Conservation (phyloP, 2,329 filamentous ascomycete genomes). For the Monilinia polystroma region DNA sequence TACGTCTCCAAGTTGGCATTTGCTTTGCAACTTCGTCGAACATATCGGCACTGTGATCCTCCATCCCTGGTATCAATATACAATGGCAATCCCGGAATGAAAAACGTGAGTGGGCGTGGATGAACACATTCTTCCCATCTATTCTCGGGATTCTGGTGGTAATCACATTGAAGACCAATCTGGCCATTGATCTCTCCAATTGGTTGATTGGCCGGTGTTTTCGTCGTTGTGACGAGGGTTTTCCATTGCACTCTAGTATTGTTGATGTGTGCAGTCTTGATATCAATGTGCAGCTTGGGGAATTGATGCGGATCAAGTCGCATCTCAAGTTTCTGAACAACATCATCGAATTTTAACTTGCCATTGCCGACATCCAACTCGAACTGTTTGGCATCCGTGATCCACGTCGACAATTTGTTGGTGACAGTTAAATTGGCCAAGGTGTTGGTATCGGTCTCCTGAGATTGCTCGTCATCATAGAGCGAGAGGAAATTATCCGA, state of each 20-base stretch:
- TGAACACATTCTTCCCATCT: constrained; percentile 66
- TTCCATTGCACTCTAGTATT: constrained; percentile 66
- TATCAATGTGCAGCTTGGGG: constrained; percentile 37
- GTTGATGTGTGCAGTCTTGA: constrained; percentile 30
- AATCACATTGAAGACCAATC: constrained; percentile 71
- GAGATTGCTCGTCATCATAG: constrained; percentile 62
- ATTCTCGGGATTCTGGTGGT: constrained; percentile 65
- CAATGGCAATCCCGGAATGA: constrained; percentile 83
- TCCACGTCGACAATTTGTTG: constrained; percentile 74
- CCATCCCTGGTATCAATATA: constrained; percentile 91
- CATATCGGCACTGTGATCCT: constrained; percentile 81
- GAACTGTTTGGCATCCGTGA: constrained; percentile 70
- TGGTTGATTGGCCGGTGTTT: constrained; percentile 20
- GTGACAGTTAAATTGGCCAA: constrained; percentile 75
- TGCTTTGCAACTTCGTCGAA: constrained; percentile 87
- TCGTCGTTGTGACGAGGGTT: constrained; percentile 46
- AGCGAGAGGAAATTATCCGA: constrained; percentile 73
- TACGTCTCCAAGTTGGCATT: constrained; percentile 81
- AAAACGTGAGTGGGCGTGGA: constrained; percentile 74
- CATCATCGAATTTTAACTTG: constrained; percentile 52
- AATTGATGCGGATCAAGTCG: constrained; percentile 34
- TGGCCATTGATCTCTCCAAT: constrained; percentile 74
- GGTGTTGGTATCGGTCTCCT: constrained; percentile 68
- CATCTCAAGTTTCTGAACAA: constrained; percentile 58
- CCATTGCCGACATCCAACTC: constrained; percentile 61